These are phyloP conservation scores for Rhynchospora tenuis DNA, from an alignment of 176 grass and related monocot genomes.

Conservation along the genomic window DNA sequence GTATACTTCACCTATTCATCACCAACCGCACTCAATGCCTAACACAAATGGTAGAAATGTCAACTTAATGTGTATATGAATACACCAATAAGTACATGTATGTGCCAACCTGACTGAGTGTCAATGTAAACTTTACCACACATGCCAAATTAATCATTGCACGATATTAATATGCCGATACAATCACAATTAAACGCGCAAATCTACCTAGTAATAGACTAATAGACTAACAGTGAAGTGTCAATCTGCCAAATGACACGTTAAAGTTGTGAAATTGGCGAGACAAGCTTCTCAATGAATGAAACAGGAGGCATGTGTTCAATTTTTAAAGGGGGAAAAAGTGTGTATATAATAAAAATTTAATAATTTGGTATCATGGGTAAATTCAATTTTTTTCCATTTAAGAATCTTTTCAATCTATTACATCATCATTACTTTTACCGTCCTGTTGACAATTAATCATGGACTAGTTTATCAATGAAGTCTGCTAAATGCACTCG, in stretches of 20 bases:
- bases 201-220: neutral
- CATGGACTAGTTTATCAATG: neutral
- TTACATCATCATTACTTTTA: neutral
- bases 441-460: neutral
- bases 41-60: conserved; percentile 1
- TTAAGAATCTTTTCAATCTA: neutral
- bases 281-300: neutral
- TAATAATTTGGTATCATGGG: neutral
- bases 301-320: too few species aligned
- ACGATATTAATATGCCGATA: neutral
- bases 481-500: neutral
- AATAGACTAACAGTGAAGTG: neutral
- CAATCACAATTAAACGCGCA: neutral
- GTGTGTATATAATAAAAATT: neutral
- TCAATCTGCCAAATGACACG: neutral
- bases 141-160: neutral
- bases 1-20: neutral
- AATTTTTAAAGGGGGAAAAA: too few species aligned
- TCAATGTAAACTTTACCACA: neutral
- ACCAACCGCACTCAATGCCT: neutral
- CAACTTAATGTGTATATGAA: neutral
- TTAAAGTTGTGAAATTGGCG: neutral
- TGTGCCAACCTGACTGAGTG: neutral
- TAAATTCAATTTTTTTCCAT: neutral
- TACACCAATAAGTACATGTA: neutral